Conservation (phyloP, 2,329 filamentous ascomycete genomes). For the Hymenoscyphus infarciens region DNA sequence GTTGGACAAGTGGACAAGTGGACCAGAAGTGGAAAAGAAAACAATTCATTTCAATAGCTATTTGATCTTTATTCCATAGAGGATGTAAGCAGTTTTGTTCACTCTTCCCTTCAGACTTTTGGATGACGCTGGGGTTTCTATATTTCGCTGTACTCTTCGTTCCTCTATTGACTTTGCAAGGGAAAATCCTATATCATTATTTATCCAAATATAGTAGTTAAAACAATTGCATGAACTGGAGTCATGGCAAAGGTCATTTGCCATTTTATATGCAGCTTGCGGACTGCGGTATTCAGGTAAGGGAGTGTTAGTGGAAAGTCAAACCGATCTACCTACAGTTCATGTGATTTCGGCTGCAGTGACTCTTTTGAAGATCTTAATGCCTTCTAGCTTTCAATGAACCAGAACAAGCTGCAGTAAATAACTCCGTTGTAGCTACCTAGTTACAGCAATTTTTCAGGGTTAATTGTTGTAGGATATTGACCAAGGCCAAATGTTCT, state of each 20-base stretch:
- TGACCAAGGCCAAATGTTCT: not conserved
- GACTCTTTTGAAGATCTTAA: not conserved
- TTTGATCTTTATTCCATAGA: not conserved
- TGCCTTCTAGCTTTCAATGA: no score
- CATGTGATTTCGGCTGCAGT: not conserved
- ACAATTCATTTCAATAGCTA: not conserved
- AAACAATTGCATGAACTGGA: not conserved
- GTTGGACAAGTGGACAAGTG: not conserved
- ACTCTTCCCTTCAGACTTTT: not conserved
- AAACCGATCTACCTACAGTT: not conserved
- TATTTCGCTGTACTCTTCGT: not conserved
- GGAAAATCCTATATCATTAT: not conserved
- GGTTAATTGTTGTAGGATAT: not conserved
- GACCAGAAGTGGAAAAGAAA: not conserved
- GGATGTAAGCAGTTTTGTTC: not conserved
- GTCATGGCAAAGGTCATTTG: not conserved
- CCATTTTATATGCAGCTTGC: not conserved
- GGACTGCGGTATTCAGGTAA: not conserved
- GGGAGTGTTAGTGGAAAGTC: not conserved
- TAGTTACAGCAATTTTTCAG: not conserved
- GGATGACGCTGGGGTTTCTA: not conserved
- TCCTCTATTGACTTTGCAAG: not conserved
- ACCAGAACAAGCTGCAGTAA: not conserved
- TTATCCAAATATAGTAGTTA: not conserved
- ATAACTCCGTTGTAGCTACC: not conserved